Base-by-base conservation (phyloP, 768 basidiomycete species). In the Grammothele lineata region DNA sequence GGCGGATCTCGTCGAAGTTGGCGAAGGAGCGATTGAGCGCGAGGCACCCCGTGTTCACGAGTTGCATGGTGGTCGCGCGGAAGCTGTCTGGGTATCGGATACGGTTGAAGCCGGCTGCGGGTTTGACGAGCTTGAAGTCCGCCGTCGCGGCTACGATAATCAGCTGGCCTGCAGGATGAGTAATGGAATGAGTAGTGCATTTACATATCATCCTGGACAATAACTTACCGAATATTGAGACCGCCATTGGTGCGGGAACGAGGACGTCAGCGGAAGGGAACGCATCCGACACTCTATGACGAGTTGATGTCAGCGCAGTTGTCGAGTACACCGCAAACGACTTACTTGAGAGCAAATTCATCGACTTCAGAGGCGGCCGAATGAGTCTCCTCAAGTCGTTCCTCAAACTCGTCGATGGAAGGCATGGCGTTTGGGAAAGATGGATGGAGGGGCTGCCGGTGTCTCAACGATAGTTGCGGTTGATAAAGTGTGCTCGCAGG, bases 1-100 rank as follows among this genome's bases (percentile, higher is more conserved):
- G 35, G 33, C 25, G 23, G 43, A 44, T 44, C 43, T 44, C 43
- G 43, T 44, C 43, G 34, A 44, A 44, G 34, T 44, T 44, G 33
- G 22, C 43, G 34, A 44, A 44, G 21, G 43, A 44, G 22, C 36
- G 2, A 17, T 44, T 44, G 22, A 44, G 33, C 11, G 43, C 32
- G 22, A 44, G 43, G 15, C 32, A 33, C 22, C 43, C 43, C 10
- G 43, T 35, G 43, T 44, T 44, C 5, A 44, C 43, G 34, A 44
- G 43, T 24, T 44, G 43, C 22, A 22, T 44, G 43, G 36, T 44
- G 3, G 43, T 44, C 15, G 43, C 43, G 33, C 43, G 43, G 34
- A 44, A 44, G 22, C 43, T 44, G 43, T 44, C 22, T 15, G 43
- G 43, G 34, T 44, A 36, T 6, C 43, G 43, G 21, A 44, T 17